phyloP scores from a whole-genome alignment of 2,329 filamentous ascomycete genomes.

The Orbilia oligospora region DNA sequence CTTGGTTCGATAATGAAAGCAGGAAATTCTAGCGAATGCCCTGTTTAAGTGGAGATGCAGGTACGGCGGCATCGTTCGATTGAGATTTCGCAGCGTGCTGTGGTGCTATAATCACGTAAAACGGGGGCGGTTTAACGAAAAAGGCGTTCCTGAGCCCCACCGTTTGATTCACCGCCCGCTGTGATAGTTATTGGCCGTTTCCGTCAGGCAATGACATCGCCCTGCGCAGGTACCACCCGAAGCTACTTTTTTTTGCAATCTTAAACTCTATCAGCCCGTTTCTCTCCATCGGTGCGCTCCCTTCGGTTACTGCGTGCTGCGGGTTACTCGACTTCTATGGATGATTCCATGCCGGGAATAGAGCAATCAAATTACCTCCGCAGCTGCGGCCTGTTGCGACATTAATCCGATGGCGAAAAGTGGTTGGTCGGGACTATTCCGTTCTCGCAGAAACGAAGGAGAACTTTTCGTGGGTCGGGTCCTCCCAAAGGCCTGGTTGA shows the following conservation, averaged over 20 bases:
- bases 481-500: not conserved
- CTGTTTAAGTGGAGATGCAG: conserved; percentile 23
- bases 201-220: conserved; percentile 36
- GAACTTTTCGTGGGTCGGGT: not conserved
- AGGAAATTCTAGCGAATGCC: conserved; percentile 35
- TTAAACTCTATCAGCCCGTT: conserved; percentile 31
- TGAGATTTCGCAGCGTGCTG: conserved; percentile 9
- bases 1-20: conserved; percentile 17
- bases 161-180: conserved; percentile 3
- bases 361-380: conserved; percentile 42
- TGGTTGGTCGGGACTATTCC: conserved; percentile 7
- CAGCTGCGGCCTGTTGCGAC: not conserved
- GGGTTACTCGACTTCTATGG: not conserved
- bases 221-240: conserved; percentile 39
- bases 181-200: conserved; percentile 36
- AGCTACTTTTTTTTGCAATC: conserved; percentile 17
- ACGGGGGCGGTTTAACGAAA: conserved; percentile 26
- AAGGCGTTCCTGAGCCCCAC: conserved; percentile 41
- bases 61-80: conserved; percentile 7
- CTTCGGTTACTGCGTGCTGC: conserved; percentile 21
- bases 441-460: conserved; percentile 11
- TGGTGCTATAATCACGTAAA: conserved; percentile 53
- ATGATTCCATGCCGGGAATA: not conserved
- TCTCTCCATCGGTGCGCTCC: conserved; percentile 33
- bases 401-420: not conserved